These are phyloP conservation scores for Coemansia sp. DNA, from an alignment of 192 early-diverging fungal species.

Conservation along the genomic window DNA sequence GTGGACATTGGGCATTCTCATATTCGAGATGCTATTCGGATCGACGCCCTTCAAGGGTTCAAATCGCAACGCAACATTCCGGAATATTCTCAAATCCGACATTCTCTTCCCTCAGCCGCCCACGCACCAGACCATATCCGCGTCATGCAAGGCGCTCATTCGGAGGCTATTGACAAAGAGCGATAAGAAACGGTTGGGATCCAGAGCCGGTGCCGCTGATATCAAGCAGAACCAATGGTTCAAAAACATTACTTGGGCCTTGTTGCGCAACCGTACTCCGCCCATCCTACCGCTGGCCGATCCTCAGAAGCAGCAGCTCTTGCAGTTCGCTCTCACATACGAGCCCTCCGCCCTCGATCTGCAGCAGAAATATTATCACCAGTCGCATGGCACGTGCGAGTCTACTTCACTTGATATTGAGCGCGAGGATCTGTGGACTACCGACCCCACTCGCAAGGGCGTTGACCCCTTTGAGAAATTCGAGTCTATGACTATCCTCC, in stretches of 20 bases:
- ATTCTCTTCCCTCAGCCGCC: constrained; percentile 68
- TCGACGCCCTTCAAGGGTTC: constrained; percentile 97
- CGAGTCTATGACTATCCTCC: constrained; percentile 57
- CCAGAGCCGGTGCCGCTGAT: constrained; percentile 86
- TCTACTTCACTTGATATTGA: constrained; percentile 55
- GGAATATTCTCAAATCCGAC: constrained; percentile 80
- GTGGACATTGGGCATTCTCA: constrained; percentile 98
- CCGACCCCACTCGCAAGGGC: constrained; percentile 42
- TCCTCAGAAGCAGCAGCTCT: constrained; percentile 56
- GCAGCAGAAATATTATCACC: constrained; percentile 37
- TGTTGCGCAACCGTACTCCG: constrained; percentile 79
- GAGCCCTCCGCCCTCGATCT: constrained; percentile 35
- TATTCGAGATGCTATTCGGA: constrained; percentile 98
- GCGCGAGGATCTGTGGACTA: constrained; percentile 51
- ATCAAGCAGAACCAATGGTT: constrained; percentile 93
- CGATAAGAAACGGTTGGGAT: constrained; percentile 85
- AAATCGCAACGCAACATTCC: constrained; percentile 85
- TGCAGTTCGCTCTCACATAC: constrained; percentile 53
- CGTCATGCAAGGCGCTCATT: constrained; percentile 70
- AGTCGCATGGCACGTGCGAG: constrained; percentile 18
- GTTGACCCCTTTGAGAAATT: constrained; percentile 55
- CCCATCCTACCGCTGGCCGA: constrained; percentile 76
- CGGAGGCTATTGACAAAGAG: constrained; percentile 86
- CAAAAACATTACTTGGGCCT: constrained; percentile 88
- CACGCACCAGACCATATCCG: constrained; percentile 54